A percentile compares a stretch with the other conserved stretches of the same genome.
phyloP scores from a whole-genome alignment of 352 stramenopile genomes.

The Globisporangium alternatum region DNA sequence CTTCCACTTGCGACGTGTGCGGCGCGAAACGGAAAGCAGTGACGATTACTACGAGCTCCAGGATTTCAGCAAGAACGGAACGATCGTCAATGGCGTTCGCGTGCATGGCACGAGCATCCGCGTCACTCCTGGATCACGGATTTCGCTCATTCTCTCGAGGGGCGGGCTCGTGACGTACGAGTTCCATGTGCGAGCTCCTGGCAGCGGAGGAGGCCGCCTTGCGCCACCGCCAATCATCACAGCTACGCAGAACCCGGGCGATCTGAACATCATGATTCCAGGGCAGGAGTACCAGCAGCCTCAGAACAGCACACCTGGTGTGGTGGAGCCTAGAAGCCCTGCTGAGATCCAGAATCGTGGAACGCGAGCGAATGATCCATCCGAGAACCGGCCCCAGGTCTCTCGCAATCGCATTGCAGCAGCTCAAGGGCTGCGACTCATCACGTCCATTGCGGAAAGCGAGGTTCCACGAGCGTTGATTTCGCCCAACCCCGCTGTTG shows the following conservation, averaged over 20 bases:
- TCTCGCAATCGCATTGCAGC: conserved; percentile 33
- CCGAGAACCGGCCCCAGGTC: conserved; percentile 22
- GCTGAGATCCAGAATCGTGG: conserved; percentile 84
- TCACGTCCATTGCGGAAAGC: conserved; percentile 79
- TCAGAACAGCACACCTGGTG: conserved; percentile 25
- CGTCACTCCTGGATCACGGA: conserved; percentile 65
- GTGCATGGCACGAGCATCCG: conserved; percentile 77
- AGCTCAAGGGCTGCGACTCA: conserved; percentile 71
- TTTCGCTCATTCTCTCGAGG: conserved; percentile 83
- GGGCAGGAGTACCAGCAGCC: conserved; percentile 79
- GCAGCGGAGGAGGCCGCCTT: conserved; percentile 8
- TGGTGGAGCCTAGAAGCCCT: conserved; percentile 59
- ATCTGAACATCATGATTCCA: conserved; percentile 44
- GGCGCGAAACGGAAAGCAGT: conserved; percentile 39
- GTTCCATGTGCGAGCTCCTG: conserved; percentile 60
- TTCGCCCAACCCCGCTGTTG: conserved; percentile 82
- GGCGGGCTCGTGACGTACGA: conserved; percentile 85
- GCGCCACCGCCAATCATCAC: conserved; percentile 59
- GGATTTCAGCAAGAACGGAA: conserved; percentile 89
- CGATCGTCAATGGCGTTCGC: conserved; percentile 85
- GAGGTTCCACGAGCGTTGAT: conserved; percentile 78
- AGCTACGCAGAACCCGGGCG: conserved; percentile 30
- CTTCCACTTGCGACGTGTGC: conserved; percentile 75
- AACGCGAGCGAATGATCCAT: conserved; percentile 26
- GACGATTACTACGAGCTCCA: conserved; percentile 82